These are phyloP conservation scores for Pythium oligandrum DNA, from an alignment of 352 stramenopile genomes.

Conservation along the genomic window DNA sequence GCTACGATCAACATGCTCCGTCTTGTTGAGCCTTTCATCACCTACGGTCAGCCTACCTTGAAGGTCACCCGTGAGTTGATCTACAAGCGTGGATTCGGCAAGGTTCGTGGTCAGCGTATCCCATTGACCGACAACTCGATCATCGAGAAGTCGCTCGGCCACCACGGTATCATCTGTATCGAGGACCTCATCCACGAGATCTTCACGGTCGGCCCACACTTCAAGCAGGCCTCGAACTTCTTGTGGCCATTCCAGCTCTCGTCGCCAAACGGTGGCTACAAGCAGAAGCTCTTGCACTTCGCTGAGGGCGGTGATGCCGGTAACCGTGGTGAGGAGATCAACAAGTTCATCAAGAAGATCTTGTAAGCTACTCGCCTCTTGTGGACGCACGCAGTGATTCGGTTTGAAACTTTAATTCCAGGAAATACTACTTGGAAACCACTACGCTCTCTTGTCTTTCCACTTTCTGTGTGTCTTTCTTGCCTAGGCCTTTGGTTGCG, in stretches of 20 bases:
- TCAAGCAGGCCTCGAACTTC: constrained; percentile 99
- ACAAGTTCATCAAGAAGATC: constrained; percentile 94
- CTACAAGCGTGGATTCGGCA: constrained; percentile 99
- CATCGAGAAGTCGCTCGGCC: constrained; percentile 94
- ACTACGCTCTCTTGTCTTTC: background rate
- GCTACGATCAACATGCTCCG: constrained; percentile 99
- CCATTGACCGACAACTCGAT: constrained; percentile 97
- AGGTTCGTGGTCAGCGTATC: constrained; percentile 97
- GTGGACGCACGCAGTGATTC: constrained; percentile 1
- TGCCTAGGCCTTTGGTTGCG: constrained; percentile 11
- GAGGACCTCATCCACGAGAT: constrained; percentile 99
- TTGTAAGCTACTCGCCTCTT: constrained; percentile 60
- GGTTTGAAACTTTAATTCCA: constrained; percentile 10
- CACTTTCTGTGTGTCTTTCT: background rate
- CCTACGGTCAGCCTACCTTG: constrained; percentile 98
- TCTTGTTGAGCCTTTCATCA: constrained; percentile 98
- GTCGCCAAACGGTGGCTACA: constrained; percentile 93
- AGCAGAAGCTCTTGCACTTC: constrained; percentile 93
- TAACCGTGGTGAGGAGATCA: constrained; percentile 91
- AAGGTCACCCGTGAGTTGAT: constrained; percentile 97
- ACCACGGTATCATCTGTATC: constrained; percentile 97
- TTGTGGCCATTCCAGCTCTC: constrained; percentile 99
- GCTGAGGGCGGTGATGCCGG: constrained; percentile 91
- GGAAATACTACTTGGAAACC: background rate
- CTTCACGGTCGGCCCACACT: constrained; percentile 97